phyloP scores from a whole-genome alignment of 179 eudicot species.

The Nepenthes alata region DNA sequence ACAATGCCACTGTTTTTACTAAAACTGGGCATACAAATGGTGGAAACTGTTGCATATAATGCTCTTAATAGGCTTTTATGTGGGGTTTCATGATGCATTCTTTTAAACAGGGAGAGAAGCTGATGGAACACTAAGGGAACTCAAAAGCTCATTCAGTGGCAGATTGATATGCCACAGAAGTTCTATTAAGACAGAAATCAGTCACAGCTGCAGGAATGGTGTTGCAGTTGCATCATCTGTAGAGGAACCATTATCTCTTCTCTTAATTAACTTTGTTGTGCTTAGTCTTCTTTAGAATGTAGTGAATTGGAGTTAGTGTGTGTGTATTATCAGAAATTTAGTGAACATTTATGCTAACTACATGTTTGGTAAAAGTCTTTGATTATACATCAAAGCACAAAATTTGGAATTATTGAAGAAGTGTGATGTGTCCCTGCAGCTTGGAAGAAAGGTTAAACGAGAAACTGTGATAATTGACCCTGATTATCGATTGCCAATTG shows the following conservation, averaged over 20 bases:
- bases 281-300: neutral
- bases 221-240: conserved; percentile 44
- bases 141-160: conserved; percentile 38
- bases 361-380: neutral
- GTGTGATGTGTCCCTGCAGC: conserved; percentile 28
- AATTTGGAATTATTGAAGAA: neutral
- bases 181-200: conserved; percentile 12
- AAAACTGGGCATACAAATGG: too few relatives aligned
- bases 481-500: conserved; percentile 82
- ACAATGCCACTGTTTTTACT: too few relatives aligned
- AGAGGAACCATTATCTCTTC: conserved; percentile 3
- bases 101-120: conserved; percentile 35
- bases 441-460: conserved; percentile 57
- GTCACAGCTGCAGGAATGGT: conserved; percentile 19
- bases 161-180: conserved; percentile 16
- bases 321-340: neutral
- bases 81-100: conserved; percentile 12
- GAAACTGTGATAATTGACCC: conserved; percentile 81
- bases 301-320: conserved; percentile 1
- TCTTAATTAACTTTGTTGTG: neutral
- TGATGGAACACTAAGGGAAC: conserved; percentile 19
- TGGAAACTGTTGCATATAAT: neutral
- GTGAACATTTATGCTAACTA: neutral
- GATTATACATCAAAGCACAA: neutral
- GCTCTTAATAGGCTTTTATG: neutral